Evolutionary conservation across 208 protist species (phyloP).

Genomic region (Leishmania mexicana): DNA sequence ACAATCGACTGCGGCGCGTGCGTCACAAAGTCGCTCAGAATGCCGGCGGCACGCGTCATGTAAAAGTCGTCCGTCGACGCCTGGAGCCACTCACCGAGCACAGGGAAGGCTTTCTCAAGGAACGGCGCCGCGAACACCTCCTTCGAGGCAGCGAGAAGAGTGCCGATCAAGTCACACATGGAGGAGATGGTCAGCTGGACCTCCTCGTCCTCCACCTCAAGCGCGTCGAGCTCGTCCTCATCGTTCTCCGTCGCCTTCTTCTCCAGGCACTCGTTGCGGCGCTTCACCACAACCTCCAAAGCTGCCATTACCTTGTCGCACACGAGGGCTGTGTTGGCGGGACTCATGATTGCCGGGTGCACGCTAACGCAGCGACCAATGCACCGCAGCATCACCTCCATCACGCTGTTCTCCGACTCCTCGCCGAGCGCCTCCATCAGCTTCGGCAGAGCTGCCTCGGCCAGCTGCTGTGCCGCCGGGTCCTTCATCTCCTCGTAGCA

Average conservation of each 20-base stretch:
- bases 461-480: slow-evolving; percentile 52
- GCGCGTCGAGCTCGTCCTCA: slow-evolving; percentile 84
- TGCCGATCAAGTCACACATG: slow-evolving; percentile 64
- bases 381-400: slow-evolving; percentile 63
- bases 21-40: slow-evolving; percentile 85
- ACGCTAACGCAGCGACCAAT: slow-evolving; percentile 66
- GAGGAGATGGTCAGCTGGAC: slow-evolving; percentile 62
- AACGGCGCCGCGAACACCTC: slow-evolving; percentile 77
- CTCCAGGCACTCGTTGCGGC: slow-evolving; percentile 48
- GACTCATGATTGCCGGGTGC: slow-evolving; percentile 58
- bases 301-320: slow-evolving; percentile 72
- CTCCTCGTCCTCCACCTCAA: slow-evolving; percentile 78
- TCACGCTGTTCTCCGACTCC: slow-evolving; percentile 65
- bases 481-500: slow-evolving; percentile 43
- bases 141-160: slow-evolving; percentile 62
- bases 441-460: slow-evolving; percentile 40
- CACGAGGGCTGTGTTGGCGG: slow-evolving; percentile 50
- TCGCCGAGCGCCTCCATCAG: slow-evolving; percentile 67
- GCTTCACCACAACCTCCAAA: slow-evolving; percentile 57
- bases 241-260: slow-evolving; percentile 73
- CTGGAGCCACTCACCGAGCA: slow-evolving; percentile 63
- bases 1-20: slow-evolving; percentile 56
- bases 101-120: slow-evolving; percentile 57
- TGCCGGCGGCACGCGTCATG: slow-evolving; percentile 52
- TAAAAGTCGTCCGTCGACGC: slow-evolving; percentile 68